Conservation (phyloP, 306 rosid genomes). For the Gillenia trifoliata region DNA sequence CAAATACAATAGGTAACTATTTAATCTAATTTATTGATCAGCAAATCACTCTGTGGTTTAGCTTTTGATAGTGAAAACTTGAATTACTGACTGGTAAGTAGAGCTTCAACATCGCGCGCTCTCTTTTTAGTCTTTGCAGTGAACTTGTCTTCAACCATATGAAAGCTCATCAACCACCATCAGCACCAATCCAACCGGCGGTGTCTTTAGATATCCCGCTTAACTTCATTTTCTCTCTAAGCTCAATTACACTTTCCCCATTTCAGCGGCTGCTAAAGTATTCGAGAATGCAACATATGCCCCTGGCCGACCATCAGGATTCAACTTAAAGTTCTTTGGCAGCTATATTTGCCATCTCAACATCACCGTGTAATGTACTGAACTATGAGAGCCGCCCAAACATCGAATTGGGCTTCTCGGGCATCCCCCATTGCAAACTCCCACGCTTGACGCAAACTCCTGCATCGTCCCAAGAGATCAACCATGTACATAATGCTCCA, state of each 20-base stretch:
- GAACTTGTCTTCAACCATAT: background rate
- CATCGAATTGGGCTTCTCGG: slow-evolving; percentile 70
- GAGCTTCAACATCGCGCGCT: background rate
- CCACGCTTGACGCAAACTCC: slow-evolving; percentile 71
- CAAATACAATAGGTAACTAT: background rate
- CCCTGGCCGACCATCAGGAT: slow-evolving; percentile 58
- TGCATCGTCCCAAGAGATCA: slow-evolving; percentile 83
- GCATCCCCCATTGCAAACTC: slow-evolving; percentile 64
- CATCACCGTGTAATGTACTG: slow-evolving; percentile 67
- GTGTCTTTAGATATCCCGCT: slow-evolving; percentile 63
- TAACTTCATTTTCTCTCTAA: slow-evolving; percentile 74
- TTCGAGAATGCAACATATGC: slow-evolving; percentile 82
- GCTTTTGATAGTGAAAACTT: background rate
- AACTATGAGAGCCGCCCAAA: slow-evolving; percentile 91
- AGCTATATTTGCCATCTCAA: slow-evolving; percentile 67
- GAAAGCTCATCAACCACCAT: slow-evolving; percentile 30
- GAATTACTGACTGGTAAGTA: background rate
- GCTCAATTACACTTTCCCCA: slow-evolving; percentile 86
- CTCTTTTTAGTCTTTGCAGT: too few relatives aligned
- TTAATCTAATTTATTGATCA: background rate
- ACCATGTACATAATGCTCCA: slow-evolving; percentile 95
- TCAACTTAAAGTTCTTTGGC: slow-evolving; percentile 72
- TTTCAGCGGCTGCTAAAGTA: slow-evolving; percentile 81
- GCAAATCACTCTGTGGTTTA: background rate
- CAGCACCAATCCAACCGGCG: slow-evolving; percentile 72